Base-by-base conservation (phyloP, 345 rosid species). In the Heritiera littoralis region DNA sequence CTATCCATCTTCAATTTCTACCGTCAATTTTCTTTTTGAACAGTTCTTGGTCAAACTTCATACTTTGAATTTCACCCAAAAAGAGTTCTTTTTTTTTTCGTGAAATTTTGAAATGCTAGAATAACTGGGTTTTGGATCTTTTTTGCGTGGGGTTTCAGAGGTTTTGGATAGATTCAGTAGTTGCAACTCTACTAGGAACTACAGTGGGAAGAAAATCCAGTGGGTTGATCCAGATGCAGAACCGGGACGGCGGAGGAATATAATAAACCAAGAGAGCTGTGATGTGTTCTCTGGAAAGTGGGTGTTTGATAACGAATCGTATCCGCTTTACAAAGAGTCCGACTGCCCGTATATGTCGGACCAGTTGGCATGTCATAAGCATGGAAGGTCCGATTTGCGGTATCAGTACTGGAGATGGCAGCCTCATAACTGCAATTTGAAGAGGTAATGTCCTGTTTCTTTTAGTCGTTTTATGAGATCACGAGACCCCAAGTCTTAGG, bases 401-500 rank as follows among this genome's bases (percentile, higher is more conserved):
- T 91, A 89, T 78, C 98, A 89, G 80, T 66, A 89, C 52, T 91
- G 99, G 99, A 92, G 98, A 86, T 96, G 99, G 98, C 99, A 94
- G 76, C 99, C 98, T 75, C 92, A 90, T 78, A 38, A 81, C 81
- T 96, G 99, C 90, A 89, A 90, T 84, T 78, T 96, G 82, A 92
- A 92, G 81, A 90, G 92, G 98, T 92, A 68, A 61, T 12, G 5
- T 23, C 7, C 32, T 0, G 30, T 1, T 11, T 45, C 7, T 15
- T 76, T 43, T 48, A 18, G 20, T 43, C 43, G 40, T 78, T 52
- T 30, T 30, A 32, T 69, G 1, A 8, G 28, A 58, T 58, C 4
- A 0, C 0, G 17, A 13, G 17, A n/a, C 3, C 52, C 72, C 72
- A 15, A 40, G 49, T 8, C 30, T 30, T 15, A 70, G 40, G 14